A percentile compares a stretch with the other conserved stretches of the same genome.
Conservation (phyloP, 805 yeast species). For the Candida patagonica region DNA sequence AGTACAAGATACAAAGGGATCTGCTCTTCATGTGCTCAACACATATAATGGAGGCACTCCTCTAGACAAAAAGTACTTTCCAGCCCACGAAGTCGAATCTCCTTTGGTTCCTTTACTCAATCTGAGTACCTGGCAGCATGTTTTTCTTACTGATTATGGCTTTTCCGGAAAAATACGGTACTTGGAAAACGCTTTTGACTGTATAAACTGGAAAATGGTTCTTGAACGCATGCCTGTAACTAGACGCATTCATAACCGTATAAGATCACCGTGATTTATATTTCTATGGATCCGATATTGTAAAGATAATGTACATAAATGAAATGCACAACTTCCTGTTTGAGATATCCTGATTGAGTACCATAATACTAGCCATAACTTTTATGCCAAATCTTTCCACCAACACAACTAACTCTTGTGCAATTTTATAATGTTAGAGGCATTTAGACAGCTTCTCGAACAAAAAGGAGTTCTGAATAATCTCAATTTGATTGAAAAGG, state of each 20-base stretch:
- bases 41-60: slow-evolving; percentile 93
- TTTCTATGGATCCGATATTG: too few relatives aligned
- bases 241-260: neutral
- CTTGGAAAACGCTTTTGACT: slow-evolving; percentile 63
- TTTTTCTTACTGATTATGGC: slow-evolving; percentile 80
- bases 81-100: neutral
- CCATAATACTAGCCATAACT: too few relatives aligned
- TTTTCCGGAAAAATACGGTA: slow-evolving; percentile 61
- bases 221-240: slow-evolving; percentile 11
- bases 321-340: neutral
- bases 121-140: slow-evolving; percentile 78
- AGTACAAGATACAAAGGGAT: slow-evolving; percentile 32
- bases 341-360: too few relatives aligned
- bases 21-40: slow-evolving; percentile 56
- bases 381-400: too few relatives aligned
- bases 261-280: too few relatives aligned
- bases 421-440: too few relatives aligned
- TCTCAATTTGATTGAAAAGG: slow-evolving; percentile 3
- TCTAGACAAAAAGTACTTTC: slow-evolving; percentile 25
- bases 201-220: slow-evolving; percentile 66
- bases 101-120: slow-evolving; percentile 50
- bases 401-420: too few relatives aligned
- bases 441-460: too few relatives aligned
- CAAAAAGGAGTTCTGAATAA: slow-evolving; percentile 3
- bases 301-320: too few relatives aligned